A percentile compares a stretch with the other conserved stretches of the same genome.
Evolutionary conservation across 2,329 filamentous ascomycete species (phyloP).

Genomic region (Neoscytalidium dimidiatum): DNA sequence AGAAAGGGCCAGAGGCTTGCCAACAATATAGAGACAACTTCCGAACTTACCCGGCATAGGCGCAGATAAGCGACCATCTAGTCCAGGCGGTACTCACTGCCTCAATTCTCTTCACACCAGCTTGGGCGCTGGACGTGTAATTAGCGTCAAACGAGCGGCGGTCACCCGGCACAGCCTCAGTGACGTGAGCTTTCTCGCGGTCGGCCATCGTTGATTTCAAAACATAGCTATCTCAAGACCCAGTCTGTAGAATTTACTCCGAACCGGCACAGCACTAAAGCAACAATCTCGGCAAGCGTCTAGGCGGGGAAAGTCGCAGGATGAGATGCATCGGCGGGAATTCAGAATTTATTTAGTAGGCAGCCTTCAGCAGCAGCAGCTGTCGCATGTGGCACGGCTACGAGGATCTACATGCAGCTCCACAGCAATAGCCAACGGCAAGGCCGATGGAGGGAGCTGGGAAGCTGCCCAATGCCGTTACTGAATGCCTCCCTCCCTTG

Average conservation of each 20-base stretch:
- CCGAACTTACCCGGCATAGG: constrained; percentile 44
- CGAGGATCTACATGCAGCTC: not conserved
- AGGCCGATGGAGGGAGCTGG: not conserved
- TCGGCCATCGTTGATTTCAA: not conserved
- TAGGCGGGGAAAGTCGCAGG: not conserved
- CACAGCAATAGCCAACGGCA: not conserved
- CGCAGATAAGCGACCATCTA: constrained; percentile 46
- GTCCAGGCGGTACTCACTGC: constrained; percentile 53
- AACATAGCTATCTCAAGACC: not conserved
- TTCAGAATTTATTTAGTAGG: not conserved
- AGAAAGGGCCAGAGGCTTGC: no score
- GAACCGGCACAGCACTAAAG: not conserved
- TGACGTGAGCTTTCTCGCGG: not conserved
- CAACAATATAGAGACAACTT: not conserved
- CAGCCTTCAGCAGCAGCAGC: not conserved
- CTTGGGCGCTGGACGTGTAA: not conserved
- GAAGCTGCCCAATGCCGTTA: not conserved
- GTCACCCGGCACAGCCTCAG: not conserved
- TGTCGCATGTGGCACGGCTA: not conserved
- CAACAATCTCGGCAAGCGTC: not conserved
- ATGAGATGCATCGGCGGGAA: not conserved
- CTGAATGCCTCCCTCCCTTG: not conserved
- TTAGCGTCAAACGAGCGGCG: not conserved
- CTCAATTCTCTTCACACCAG: constrained; percentile 51
- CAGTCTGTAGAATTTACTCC: not conserved